Conservation (phyloP, 306 rosid species). For the Medicago truncatula region DNA sequence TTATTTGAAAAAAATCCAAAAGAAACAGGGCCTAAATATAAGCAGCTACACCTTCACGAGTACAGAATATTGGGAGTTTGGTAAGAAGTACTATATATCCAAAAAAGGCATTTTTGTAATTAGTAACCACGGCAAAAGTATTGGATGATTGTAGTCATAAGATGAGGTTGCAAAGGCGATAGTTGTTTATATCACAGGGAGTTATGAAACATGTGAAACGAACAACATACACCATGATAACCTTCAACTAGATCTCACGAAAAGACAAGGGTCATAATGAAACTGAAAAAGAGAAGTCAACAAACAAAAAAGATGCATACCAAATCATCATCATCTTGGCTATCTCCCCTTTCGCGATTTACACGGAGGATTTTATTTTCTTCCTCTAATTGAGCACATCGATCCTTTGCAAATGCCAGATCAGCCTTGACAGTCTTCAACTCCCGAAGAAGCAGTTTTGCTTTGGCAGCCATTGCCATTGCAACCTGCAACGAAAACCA, state of each 20-base stretch:
- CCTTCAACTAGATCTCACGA: conserved; percentile 13
- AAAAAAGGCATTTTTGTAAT: conserved; percentile 17
- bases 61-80: not conserved
- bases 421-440: conserved; percentile 97
- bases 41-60: not conserved
- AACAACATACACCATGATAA: conserved; percentile 28
- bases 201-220: conserved; percentile 34
- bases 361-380: conserved; percentile 87
- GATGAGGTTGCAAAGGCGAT: not conserved
- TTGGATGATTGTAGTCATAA: not conserved
- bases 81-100: conserved; percentile 4
- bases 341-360: conserved; percentile 88
- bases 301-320: conserved; percentile 48
- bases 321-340: conserved; percentile 93
- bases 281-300: not conserved
- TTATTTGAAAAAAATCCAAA: too few species aligned
- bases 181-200: not conserved
- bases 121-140: conserved; percentile 16
- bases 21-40: too few species aligned
- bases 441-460: conserved; percentile 96
- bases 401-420: conserved; percentile 96
- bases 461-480: conserved; percentile 99
- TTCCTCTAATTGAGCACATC: conserved; percentile 97
- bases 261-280: conserved; percentile 1
- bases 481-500: conserved; percentile 75